Percentiles rank a stretch among this genome's conserved stretches.
These are phyloP conservation scores for Aspergillus arachidicola DNA, from an alignment of 2,329 filamentous ascomycete genomes.

Conservation along the genomic window DNA sequence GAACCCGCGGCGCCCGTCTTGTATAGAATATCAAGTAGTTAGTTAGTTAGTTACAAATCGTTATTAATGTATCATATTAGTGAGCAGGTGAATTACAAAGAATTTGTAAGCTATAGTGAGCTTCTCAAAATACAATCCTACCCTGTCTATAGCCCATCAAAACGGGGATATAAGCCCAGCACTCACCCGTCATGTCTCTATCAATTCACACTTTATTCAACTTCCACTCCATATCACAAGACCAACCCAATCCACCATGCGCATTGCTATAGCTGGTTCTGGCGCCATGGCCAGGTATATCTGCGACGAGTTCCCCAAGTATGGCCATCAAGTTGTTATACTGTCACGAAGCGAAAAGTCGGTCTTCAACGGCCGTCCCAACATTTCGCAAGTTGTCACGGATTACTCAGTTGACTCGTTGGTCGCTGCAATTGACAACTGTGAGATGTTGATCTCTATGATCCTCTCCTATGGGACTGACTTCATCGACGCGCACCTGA, in stretches of 20 bases:
- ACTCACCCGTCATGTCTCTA: neutral
- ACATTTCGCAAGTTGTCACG: neutral
- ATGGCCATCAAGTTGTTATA: conserved; percentile 5
- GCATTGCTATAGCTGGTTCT: conserved; percentile 7
- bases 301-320: conserved; percentile 10
- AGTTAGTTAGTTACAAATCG: neutral
- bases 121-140: neutral
- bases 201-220: neutral
- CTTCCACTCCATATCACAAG: neutral
- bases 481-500: neutral
- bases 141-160: neutral
- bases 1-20: too few relatives aligned
- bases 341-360: conserved; percentile 5
- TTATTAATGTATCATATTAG: neutral
- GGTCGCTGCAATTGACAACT: neutral
- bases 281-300: conserved; percentile 14
- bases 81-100: neutral
- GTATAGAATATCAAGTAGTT: too few relatives aligned
- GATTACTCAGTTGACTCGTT: neutral
- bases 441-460: neutral
- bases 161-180: neutral
- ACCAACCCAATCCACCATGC: neutral
- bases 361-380: neutral
- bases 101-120: neutral
- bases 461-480: neutral